Evolutionary conservation across 116 monocot genomes (phyloP).

Genomic region (Posidonia oceanica): DNA sequence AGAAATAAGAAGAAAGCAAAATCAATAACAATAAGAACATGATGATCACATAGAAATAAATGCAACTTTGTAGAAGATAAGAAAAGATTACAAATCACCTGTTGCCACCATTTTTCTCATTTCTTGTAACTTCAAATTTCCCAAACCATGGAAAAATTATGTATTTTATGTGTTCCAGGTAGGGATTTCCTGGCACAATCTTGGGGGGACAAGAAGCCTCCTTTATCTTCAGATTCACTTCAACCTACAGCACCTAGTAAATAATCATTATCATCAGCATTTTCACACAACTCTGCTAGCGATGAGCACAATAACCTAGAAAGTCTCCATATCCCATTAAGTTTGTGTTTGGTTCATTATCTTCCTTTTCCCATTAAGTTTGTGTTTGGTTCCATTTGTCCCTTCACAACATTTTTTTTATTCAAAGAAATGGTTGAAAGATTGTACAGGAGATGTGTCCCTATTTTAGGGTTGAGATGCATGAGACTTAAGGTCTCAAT

Average conservation of each 20-base stretch:
- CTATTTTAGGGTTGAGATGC: too few relatives aligned
- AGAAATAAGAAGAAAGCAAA: neutral
- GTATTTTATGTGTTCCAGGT: slow-evolving; percentile 85
- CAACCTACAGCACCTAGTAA: slow-evolving; percentile 31
- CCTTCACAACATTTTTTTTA: too few relatives aligned
- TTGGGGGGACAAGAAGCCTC: slow-evolving; percentile 86
- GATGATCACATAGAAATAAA: too few relatives aligned
- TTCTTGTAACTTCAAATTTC: slow-evolving; percentile 50
- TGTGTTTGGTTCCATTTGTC: too few relatives aligned
- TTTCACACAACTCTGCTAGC: too few relatives aligned
- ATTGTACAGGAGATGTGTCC: too few relatives aligned
- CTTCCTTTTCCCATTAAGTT: too few relatives aligned
- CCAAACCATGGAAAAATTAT: slow-evolving; percentile 84
- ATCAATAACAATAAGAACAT: neutral
- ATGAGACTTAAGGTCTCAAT: too few relatives aligned
- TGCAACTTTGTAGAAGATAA: neutral
- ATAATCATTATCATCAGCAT: neutral
- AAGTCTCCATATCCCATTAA: too few relatives aligned
- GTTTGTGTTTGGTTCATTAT: too few relatives aligned
- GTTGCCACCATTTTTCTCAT: slow-evolving; percentile 76
- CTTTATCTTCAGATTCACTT: slow-evolving; percentile 94
- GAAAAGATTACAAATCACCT: slow-evolving; percentile 35
- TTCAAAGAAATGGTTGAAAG: too few relatives aligned
- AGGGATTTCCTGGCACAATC: slow-evolving; percentile 78
- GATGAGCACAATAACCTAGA: too few relatives aligned